phyloP scores from a whole-genome alignment of 768 basidiomycete genomes.

The Phylloporus scabripes region DNA sequence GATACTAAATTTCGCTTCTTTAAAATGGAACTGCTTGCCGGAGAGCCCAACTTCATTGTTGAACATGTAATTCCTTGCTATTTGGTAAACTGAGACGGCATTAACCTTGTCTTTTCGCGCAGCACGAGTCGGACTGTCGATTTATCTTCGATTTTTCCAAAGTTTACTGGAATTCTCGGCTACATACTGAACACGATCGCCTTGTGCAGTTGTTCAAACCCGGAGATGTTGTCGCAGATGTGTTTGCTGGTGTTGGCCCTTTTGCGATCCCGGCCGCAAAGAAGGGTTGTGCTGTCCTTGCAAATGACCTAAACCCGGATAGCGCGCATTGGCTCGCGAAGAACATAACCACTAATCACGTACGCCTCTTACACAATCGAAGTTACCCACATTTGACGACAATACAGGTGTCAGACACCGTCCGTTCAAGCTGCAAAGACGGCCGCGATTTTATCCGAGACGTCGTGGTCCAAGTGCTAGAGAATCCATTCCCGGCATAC shows the following conservation, averaged over 20 bases:
- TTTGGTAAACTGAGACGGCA: not conserved
- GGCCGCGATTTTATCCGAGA: conserved; percentile 79
- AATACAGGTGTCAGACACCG: conserved; percentile 54
- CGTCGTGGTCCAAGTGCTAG: conserved; percentile 47
- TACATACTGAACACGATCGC: conserved; percentile 87
- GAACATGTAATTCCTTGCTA: conserved; percentile 60
- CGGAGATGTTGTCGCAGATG: conserved; percentile 82
- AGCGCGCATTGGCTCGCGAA: conserved; percentile 69
- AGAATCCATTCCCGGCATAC: conserved; percentile 62
- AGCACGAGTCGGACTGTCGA: conserved; percentile 81
- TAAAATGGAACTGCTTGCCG: conserved; percentile 94
- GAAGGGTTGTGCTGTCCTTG: conserved; percentile 84
- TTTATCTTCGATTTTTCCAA: conserved; percentile 93
- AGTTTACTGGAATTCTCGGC: conserved; percentile 98
- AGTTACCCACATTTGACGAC: conserved; percentile 1
- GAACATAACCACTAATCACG: conserved; percentile 77
- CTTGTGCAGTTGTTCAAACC: conserved; percentile 69
- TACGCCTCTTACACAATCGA: conserved; percentile 30
- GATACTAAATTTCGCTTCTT: conserved; percentile 87
- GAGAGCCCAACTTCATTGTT: conserved; percentile 81
- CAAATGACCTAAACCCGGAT: conserved; percentile 92
- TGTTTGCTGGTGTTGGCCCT: conserved; percentile 96
- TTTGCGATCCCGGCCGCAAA: conserved; percentile 92
- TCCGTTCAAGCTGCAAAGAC: conserved; percentile 75
- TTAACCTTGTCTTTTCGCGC: conserved; percentile 5